These are phyloP conservation scores for Aspergillus ustus DNA, from an alignment of 2,329 filamentous ascomycete genomes.

Conservation along the genomic window DNA sequence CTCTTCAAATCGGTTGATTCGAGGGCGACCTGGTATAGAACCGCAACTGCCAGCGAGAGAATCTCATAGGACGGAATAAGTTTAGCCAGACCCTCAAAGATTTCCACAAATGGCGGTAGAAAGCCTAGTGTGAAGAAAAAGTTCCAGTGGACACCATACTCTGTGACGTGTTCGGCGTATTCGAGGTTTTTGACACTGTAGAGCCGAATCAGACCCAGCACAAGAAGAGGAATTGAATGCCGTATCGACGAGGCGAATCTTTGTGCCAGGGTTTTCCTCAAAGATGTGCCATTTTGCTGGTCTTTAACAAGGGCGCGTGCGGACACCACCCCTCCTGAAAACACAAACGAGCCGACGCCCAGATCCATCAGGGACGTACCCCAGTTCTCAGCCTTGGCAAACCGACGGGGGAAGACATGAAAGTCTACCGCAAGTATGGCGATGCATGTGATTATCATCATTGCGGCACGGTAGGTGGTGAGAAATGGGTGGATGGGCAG, in stretches of 20 bases:
- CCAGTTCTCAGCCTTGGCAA: slow-evolving; percentile 99
- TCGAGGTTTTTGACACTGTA: slow-evolving; percentile 91
- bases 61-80: slow-evolving; percentile 76
- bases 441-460: slow-evolving; percentile 88
- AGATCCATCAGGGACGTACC: slow-evolving; percentile 99
- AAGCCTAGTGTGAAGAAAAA: slow-evolving; percentile 97
- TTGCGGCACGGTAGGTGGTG: slow-evolving; percentile 85
- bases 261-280: slow-evolving; percentile 46
- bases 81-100: slow-evolving; percentile 74
- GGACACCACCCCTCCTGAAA: slow-evolving; percentile 88
- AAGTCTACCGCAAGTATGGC: slow-evolving; percentile 98
- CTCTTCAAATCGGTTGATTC: slow-evolving; percentile 78
- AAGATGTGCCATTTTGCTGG: slow-evolving; percentile 55
- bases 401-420: slow-evolving; percentile 85
- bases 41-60: slow-evolving; percentile 70
- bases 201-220: slow-evolving; percentile 78
- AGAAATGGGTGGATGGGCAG: slow-evolving; percentile 89
- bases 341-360: slow-evolving; percentile 96
- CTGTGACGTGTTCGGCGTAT: slow-evolving; percentile 95
- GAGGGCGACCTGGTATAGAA: slow-evolving; percentile 74
- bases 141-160: slow-evolving; percentile 99
- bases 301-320: slow-evolving; percentile 79
- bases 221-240: slow-evolving; percentile 80
- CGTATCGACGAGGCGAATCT: slow-evolving; percentile 71
- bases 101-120: slow-evolving; percentile 83